A percentile compares a stretch with the other conserved stretches of the same genome.
Conservation (phyloP, 495 filamentous ascomycete genomes). For the Penicillium lividum region DNA sequence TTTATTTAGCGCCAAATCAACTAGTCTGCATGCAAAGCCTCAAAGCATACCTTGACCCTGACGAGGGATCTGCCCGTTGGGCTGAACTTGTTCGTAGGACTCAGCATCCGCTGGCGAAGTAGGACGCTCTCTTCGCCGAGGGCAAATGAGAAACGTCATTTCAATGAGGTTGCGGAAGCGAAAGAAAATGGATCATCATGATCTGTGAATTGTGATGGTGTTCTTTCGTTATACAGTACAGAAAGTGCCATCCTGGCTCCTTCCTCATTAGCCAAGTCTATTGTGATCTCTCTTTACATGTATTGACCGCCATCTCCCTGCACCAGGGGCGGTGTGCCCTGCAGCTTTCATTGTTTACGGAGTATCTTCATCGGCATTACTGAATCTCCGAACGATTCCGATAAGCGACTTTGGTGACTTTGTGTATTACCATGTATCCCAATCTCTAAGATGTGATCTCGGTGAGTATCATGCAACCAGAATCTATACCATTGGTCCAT, state of each 20-base stretch:
- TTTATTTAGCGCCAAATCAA: background rate
- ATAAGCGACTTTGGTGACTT: background rate
- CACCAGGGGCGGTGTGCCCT: background rate
- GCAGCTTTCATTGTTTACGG: background rate
- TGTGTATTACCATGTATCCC: background rate
- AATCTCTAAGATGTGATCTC: background rate
- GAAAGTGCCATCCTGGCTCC: background rate
- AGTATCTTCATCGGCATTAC: background rate
- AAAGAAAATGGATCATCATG: background rate
- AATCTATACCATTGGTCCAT: background rate
- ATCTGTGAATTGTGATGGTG: background rate
- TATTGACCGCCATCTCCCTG: background rate
- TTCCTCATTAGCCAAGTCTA: background rate
- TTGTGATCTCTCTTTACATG: background rate
- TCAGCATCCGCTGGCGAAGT: constrained; percentile 5
- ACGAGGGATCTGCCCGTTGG: background rate
- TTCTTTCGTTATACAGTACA: background rate
- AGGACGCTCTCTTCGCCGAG: constrained; percentile 16
- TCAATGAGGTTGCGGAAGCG: background rate
- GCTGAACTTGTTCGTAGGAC: background rate
- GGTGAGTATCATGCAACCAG: background rate
- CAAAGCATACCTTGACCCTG: background rate
- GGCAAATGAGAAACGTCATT: constrained; percentile 21
- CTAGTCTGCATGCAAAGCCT: background rate
- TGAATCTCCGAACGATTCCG: background rate